Evolutionary conservation across 2,329 filamentous ascomycete species (phyloP), one percentile per base, ranked within the genome.

Genomic region (Cytospora piceicola): DNA sequence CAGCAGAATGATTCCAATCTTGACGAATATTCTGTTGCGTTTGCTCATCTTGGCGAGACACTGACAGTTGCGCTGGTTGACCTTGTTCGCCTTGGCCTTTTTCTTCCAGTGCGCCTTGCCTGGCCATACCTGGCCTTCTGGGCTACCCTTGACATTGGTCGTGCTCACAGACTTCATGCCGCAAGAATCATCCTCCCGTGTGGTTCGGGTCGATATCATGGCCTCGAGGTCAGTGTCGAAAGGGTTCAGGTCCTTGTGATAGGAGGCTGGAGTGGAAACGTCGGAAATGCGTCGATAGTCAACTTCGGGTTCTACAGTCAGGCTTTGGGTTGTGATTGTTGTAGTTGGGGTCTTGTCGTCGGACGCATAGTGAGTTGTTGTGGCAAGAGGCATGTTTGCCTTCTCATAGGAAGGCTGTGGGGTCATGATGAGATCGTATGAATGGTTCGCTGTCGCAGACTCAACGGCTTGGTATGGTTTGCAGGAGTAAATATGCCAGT

Each of bases 171-270:
- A 71, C 34, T 74, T 73, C 71, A 82, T 76, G 69, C 73, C 74
- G 5, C 72, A 70, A 65, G 76, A 77, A 57, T 72, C 72, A 54
- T 76, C 72, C 22, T 58, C 66, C 15, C 39, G 54, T 32, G 55
- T 68, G 49, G 66, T 68, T 24, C 63, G 58, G 20, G 54, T 61
- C 17, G 81, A 77, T 54, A 81, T 74, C 75, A 83, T 81, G 42
- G 83, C 84, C 73, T 88, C 85, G 58, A 87, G 77, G 69, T 88
- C 85, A 6, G 82, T 82, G 60, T 87, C 85, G 71, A 87, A 88
- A 27, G 84, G 83, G 70, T 85, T 84, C 11, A 65, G 63, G 65
- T 73, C 71, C 52, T 74, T 76, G 51, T 75, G 75, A 51, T 77
- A 75, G 1, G 81, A 80, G 52, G 74, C 74, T 1, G 83, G 82